These are phyloP conservation scores for Termitomyces sp. DNA, from an alignment of 768 basidiomycete species.

Conservation along the genomic window DNA sequence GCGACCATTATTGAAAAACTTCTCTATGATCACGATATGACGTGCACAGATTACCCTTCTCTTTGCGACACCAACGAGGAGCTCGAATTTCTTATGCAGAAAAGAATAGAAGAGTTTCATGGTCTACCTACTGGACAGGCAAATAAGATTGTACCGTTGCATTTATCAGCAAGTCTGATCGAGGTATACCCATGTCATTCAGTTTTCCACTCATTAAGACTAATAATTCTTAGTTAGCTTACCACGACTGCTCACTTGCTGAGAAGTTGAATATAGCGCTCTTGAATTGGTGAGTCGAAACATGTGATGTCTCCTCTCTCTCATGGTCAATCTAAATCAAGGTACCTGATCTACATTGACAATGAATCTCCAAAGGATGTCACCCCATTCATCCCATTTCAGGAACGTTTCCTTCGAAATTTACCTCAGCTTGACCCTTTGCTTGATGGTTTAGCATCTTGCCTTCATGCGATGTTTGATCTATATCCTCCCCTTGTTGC, in stretches of 20 bases:
- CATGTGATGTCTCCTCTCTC: background rate
- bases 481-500: conserved; percentile 10
- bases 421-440: conserved; percentile 1
- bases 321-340: background rate
- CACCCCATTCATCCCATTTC: conserved; percentile 3
- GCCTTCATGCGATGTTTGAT: conserved; percentile 7
- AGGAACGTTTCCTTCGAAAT: conserved; percentile 9
- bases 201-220: background rate
- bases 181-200: background rate
- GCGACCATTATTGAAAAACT: background rate
- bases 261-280: conserved; percentile 12
- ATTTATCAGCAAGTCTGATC: conserved; percentile 7
- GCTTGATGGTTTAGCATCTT: background rate
- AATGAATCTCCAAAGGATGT: conserved; percentile 4
- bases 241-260: conserved; percentile 9
- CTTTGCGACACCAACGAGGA: background rate
- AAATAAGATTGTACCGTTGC: conserved; percentile 1
- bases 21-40: background rate
- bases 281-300: conserved; percentile 11
- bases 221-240: conserved; percentile 8
- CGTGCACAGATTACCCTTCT: background rate
- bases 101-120: background rate
- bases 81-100: conserved; percentile 4
- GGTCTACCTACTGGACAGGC: background rate
- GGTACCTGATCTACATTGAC: conserved; percentile 16